phyloP scores from a whole-genome alignment of 495 filamentous ascomycete genomes.

The Penicillium paxilli region DNA sequence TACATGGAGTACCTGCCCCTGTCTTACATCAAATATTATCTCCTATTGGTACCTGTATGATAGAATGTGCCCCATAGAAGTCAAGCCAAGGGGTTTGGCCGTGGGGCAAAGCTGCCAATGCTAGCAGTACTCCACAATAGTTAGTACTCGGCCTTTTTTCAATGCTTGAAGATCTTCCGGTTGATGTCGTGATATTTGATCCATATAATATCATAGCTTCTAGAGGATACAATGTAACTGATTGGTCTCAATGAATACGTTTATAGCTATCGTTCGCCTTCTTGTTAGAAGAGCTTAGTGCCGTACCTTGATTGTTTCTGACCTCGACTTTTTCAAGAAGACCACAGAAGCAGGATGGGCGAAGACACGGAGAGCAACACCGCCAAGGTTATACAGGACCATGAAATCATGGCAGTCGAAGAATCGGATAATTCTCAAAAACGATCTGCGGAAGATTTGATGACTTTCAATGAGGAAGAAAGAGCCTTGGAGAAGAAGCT shows the following conservation, averaged over 20 bases:
- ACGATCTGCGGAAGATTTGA: neutral
- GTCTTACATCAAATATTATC: too few relatives aligned
- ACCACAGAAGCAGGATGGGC: too few relatives aligned
- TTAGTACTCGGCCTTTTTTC: neutral
- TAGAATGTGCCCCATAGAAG: too few relatives aligned
- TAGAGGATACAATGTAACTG: neutral
- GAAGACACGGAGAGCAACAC: neutral
- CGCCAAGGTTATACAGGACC: neutral
- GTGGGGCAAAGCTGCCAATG: too few relatives aligned
- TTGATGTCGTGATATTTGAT: neutral
- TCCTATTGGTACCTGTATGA: too few relatives aligned
- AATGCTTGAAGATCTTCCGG: neutral
- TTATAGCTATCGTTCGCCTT: neutral
- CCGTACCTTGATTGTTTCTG: too few relatives aligned
- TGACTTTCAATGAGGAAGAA: slow-evolving; percentile 25
- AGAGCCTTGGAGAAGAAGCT: slow-evolving; percentile 43
- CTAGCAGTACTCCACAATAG: too few relatives aligned
- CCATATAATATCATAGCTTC: neutral
- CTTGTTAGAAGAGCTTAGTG: neutral
- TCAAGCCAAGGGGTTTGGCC: too few relatives aligned
- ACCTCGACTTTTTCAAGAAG: too few relatives aligned
- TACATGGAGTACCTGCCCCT: too few relatives aligned
- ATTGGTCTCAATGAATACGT: too few relatives aligned
- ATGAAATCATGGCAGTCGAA: neutral
- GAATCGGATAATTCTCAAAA: neutral